phyloP scores from a whole-genome alignment of 2,329 filamentous ascomycete genomes.

The Knufia petricola region DNA sequence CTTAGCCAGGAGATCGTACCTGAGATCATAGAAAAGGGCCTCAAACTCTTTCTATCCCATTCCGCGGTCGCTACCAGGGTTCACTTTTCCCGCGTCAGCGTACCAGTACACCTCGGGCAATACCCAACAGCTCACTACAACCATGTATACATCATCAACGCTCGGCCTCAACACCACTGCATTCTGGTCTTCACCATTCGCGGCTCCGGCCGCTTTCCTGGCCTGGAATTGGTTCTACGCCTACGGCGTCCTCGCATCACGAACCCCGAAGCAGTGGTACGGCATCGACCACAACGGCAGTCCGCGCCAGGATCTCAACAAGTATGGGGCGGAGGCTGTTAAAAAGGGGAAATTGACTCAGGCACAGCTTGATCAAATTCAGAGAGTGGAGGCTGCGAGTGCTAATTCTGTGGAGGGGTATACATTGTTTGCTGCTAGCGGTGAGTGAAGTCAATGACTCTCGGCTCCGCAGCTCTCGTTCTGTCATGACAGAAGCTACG shows the following conservation, averaged over 20 bases:
- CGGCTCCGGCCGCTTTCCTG: constrained; percentile 12
- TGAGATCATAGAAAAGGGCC: too few relatives aligned
- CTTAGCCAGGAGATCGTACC: too few relatives aligned
- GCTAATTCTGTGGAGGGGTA: constrained; percentile 36
- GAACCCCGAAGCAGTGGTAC: constrained; percentile 34
- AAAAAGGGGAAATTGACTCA: constrained; percentile 36
- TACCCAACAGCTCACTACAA: too few relatives aligned
- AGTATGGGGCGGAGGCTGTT: constrained; percentile 38
- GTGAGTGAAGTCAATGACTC: too few relatives aligned
- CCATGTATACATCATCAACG: too few relatives aligned
- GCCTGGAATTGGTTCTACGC: constrained; percentile 29
- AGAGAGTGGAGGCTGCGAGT: constrained; percentile 37
- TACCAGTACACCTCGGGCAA: too few relatives aligned
- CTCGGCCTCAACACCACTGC: too few relatives aligned
- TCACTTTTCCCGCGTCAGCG: too few relatives aligned
- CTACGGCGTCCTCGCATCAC: constrained; percentile 36
- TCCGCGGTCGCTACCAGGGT: too few relatives aligned
- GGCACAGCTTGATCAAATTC: constrained; percentile 34
- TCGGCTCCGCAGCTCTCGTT: too few relatives aligned
- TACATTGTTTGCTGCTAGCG: constrained; percentile 27
- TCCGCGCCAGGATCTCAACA: constrained; percentile 38
- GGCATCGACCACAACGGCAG: constrained; percentile 40
- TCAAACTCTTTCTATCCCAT: too few relatives aligned
- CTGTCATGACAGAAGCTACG: too few relatives aligned
- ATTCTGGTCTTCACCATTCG: background rate